Conservation (phyloP, 2,329 filamentous ascomycete genomes). For the Tothia fuscella region DNA sequence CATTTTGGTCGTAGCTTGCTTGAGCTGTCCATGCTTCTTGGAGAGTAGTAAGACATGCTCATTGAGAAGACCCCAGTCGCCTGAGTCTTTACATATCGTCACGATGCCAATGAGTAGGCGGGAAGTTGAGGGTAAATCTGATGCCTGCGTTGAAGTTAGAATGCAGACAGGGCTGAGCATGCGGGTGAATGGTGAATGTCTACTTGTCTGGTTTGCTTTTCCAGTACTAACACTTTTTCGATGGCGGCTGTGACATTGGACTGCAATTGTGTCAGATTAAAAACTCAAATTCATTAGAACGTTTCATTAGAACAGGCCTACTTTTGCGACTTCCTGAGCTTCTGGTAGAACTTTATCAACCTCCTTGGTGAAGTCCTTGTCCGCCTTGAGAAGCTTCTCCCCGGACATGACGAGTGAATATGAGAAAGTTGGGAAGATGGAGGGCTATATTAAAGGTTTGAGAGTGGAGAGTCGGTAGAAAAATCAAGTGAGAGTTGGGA, state of each 20-base stretch:
- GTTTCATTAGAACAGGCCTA: slow-evolving; percentile 25
- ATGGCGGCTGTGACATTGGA: slow-evolving; percentile 75
- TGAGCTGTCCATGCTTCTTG: slow-evolving; percentile 99
- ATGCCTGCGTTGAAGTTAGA: slow-evolving; percentile 48
- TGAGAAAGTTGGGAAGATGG: too few relatives aligned
- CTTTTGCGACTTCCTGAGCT: slow-evolving; percentile 80
- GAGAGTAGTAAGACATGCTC: slow-evolving; percentile 92
- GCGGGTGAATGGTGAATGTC: slow-evolving; percentile 8
- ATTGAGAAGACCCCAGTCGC: slow-evolving; percentile 89
- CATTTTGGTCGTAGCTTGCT: slow-evolving; percentile 98
- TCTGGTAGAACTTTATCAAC: slow-evolving; percentile 85
- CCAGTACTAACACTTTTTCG: slow-evolving; percentile 81
- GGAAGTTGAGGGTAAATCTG: slow-evolving; percentile 90
- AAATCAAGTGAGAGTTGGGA: too few relatives aligned
- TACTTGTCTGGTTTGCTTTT: slow-evolving; percentile 97
- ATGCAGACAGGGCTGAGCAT: slow-evolving; percentile 10
- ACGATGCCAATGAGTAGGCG: slow-evolving; percentile 78
- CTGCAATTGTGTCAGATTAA: slow-evolving; percentile 26
- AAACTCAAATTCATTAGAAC: too few relatives aligned
- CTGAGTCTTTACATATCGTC: slow-evolving; percentile 84
- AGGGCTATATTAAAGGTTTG: too few relatives aligned
- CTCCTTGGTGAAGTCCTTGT: slow-evolving; percentile 98
- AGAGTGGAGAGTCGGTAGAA: too few relatives aligned
- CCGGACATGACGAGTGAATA: too few relatives aligned
- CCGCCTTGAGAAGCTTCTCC: slow-evolving; percentile 70